phyloP scores from a whole-genome alignment of 1,139 yeast species.

The Hemisphaericaspora subhashii region DNA sequence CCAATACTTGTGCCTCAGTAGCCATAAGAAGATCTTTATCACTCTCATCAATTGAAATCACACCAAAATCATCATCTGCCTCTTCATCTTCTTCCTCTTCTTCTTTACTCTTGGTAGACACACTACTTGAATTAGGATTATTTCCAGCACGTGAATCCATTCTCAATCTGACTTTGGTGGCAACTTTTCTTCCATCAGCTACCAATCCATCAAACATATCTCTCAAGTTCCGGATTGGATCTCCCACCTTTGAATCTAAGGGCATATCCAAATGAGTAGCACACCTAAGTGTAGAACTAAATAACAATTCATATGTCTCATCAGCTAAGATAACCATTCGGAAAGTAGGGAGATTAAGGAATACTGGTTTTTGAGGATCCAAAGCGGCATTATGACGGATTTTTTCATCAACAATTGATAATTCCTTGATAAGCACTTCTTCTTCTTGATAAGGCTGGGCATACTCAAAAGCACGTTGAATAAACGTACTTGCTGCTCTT shows the following conservation, averaged over 20 bases:
- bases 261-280: slow-evolving; percentile 69
- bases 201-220: slow-evolving; percentile 89
- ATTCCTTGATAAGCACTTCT: slow-evolving; percentile 40
- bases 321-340: slow-evolving; percentile 94
- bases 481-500: slow-evolving; percentile 82
- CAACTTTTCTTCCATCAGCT: slow-evolving; percentile 90
- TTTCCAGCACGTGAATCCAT: slow-evolving; percentile 66
- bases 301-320: slow-evolving; percentile 85
- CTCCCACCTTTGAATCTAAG: slow-evolving; percentile 43
- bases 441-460: slow-evolving; percentile 67
- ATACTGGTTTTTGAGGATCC: slow-evolving; percentile 76
- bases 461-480: slow-evolving; percentile 87
- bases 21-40: slow-evolving; percentile 49
- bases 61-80: slow-evolving; percentile 51
- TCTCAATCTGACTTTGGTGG: slow-evolving; percentile 80
- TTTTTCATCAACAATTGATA: slow-evolving; percentile 35
- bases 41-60: slow-evolving; percentile 45
- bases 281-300: slow-evolving; percentile 62
- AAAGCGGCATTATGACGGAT: slow-evolving; percentile 69
- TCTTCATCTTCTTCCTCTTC: slow-evolving; percentile 35
- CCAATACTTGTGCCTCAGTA: slow-evolving; percentile 44
- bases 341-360: slow-evolving; percentile 81
- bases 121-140: slow-evolving; percentile 20
- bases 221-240: slow-evolving; percentile 61
- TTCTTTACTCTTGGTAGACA: slow-evolving; percentile 21